phyloP scores from a whole-genome alignment of 306 rosid species.

The Macrotyloma uniflorum region DNA sequence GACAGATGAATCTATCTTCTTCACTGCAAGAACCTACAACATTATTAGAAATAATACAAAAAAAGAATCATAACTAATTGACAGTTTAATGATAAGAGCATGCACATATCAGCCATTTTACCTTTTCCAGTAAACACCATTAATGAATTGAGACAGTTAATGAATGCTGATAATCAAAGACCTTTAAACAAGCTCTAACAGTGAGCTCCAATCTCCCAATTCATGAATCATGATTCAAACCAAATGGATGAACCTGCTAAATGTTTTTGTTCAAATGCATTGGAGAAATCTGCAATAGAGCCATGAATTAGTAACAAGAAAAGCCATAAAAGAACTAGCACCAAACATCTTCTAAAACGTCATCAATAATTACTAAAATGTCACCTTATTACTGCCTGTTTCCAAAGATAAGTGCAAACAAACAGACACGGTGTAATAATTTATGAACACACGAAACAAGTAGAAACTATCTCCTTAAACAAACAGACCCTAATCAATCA shows the following conservation, averaged over 20 bases:
- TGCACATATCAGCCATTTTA: no score
- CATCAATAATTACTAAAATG: neutral
- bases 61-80: constrained; percentile 38
- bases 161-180: no score
- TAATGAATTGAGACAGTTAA: no score
- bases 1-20: constrained; percentile 85
- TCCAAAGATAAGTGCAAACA: neutral
- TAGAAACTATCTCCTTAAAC: neutral
- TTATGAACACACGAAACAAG: neutral
- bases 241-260: constrained; percentile 72
- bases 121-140: no score
- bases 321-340: constrained; percentile 7
- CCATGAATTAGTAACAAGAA: constrained; percentile 36
- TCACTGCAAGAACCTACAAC: constrained; percentile 89
- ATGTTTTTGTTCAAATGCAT: constrained; percentile 61
- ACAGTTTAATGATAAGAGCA: no score
- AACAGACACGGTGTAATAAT: neutral
- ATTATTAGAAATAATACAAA: constrained; percentile 6
- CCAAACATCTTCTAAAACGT: constrained; percentile 26
- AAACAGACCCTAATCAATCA: neutral
- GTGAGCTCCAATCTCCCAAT: no score
- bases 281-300: constrained; percentile 72
- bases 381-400: neutral
- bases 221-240: no score
- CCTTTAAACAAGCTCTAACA: no score